A percentile compares a stretch with the other conserved stretches of the same genome.
Evolutionary conservation across 371 early-diverging fungal genomes (phyloP).

Genomic region (Mucor indicus): DNA sequence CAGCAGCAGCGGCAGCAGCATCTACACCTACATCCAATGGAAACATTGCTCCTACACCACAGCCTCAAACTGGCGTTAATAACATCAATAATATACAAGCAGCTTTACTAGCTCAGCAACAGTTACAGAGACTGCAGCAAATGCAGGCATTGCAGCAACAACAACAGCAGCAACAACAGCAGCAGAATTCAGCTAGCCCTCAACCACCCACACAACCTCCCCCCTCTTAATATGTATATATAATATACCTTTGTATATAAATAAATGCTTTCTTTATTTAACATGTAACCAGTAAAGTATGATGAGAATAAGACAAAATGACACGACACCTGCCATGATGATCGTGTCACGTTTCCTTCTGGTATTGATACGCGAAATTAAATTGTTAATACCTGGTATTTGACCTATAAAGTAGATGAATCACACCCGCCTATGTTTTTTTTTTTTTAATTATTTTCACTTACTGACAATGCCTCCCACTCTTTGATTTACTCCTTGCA

Average conservation of each 20-base stretch:
- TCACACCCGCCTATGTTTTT: neutral
- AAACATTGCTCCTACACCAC: neutral
- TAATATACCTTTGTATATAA: too few species aligned
- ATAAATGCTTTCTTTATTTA: too few species aligned
- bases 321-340: conserved; percentile 63
- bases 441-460: neutral
- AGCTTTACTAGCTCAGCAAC: conserved; percentile 12
- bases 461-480: conserved; percentile 52
- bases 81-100: conserved; percentile 11
- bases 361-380: conserved; percentile 62
- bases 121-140: conserved; percentile 4
- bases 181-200: neutral
- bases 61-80: neutral
- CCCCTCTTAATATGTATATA: too few species aligned
- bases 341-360: conserved; percentile 61
- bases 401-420: conserved; percentile 21
- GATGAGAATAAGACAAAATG: conserved; percentile 57
- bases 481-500: conserved; percentile 48
- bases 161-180: conserved; percentile 7
- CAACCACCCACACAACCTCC: too few species aligned
- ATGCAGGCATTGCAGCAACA: neutral
- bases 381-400: conserved; percentile 62
- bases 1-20: conserved; percentile 9
- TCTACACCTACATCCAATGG: neutral
- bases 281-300: conserved; percentile 49